Base-by-base conservation (phyloP, 73 alveolate genomes). In the Stentor roeselii region DNA sequence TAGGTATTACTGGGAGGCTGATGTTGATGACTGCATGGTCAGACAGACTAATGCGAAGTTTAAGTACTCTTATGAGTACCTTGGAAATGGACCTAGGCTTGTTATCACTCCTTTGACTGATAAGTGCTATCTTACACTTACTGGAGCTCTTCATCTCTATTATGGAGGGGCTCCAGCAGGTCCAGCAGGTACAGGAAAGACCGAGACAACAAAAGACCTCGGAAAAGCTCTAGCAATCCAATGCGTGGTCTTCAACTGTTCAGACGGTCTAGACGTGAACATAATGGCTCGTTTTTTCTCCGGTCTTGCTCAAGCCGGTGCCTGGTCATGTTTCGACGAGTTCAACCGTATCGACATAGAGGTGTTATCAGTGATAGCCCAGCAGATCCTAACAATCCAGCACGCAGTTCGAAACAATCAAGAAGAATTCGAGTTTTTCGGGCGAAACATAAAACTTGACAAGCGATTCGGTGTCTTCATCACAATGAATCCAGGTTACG, bases 281-380 rank as follows among this genome's bases (percentile, higher is more conserved):
- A 96, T 95, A 89, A 96, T 96, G 99, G 99, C 98, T 89, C 90
- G 98, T 75, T 94, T 94, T 95, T 96, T 96, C 88, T 88, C 96
- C 78, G 99, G 98, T 75, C 90, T 96, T 41, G 98, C 98, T n/a
- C 95, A 96, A 88, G 88, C 99, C 4, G 99, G 99, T 42, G 99
- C 99, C 58, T 98, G 99, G 99, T 99, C 99, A 2, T 96, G 99
- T 78, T 97, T 98, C 86, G 99, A 98, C 94, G 99, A 98, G 89
- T 98, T 98, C 86, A 98, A 98, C 83, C 93, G 99, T 60, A 96
- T 98, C 75, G 99, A 98, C 86, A 97, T 96, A 40, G 99, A 97
- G 86, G 99, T 97, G 86, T 95, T 97, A 75, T 92, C 98, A 75
- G 99, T 96, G 85, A 96, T 97, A 80, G 99, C 99, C 75, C 98